These are phyloP conservation scores for Cadophora malorum DNA, from an alignment of 2,329 filamentous ascomycete species.

Conservation along the genomic window DNA sequence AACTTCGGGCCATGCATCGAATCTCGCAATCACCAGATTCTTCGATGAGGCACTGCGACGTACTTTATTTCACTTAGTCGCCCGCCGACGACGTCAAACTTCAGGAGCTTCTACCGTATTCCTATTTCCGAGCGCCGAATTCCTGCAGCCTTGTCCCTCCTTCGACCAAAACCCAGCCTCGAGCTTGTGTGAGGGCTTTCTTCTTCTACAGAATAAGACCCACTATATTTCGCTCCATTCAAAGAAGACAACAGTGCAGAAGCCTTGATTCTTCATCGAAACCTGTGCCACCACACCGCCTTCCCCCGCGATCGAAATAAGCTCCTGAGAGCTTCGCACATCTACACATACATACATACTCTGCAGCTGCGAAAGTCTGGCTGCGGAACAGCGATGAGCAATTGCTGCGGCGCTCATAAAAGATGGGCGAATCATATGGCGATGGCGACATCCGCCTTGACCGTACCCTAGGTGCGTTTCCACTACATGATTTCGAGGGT, in stretches of 20 bases:
- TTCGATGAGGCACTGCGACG: not conserved
- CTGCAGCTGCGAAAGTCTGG: not conserved
- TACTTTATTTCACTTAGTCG: not conserved
- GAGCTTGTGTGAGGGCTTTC: not conserved
- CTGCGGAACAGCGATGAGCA: not conserved
- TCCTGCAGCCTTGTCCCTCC: conserved; percentile 3
- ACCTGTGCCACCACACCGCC: not conserved
- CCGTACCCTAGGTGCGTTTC: conserved; percentile 25
- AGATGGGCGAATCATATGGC: conserved; percentile 11
- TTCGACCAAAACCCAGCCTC: not conserved
- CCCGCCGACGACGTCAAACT: not conserved
- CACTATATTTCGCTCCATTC: not conserved
- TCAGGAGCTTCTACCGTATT: not conserved
- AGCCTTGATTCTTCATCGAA: not conserved
- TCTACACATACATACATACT: not conserved
- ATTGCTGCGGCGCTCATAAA: not conserved
- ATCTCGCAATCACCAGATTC: not conserved
- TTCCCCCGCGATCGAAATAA: not conserved
- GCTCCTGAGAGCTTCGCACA: not conserved
- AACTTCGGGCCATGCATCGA: not conserved
- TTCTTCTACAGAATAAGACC: not conserved
- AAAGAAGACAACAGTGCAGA: not conserved
- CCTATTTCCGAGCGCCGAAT: not conserved
- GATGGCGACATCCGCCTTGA: conserved; percentile 31
- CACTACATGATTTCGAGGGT: not conserved